Evolutionary conservation across 176 grass and related monocot genomes (phyloP), one percentile per base, ranked within the genome.

Genomic region (Avena insularis): DNA sequence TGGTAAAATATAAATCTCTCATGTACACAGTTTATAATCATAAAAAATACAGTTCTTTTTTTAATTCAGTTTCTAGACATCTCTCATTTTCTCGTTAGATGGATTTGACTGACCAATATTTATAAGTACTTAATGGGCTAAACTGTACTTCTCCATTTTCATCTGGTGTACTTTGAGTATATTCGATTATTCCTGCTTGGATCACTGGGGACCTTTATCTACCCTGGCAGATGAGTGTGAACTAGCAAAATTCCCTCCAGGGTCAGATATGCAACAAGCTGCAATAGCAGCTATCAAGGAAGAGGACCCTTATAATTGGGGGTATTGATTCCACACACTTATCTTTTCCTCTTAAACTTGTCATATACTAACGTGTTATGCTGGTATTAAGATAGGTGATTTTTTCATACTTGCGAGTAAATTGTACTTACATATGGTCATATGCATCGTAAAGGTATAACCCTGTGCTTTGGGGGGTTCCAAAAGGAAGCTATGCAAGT

Each of bases 401-500:
- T 65, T 74, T 48, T 67, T 47, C 14, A 14, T 65, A 65, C 35
- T 47, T 53, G 4, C 19, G 5, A 65, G 21, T n/a, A 75, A 69
- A 75, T 50, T 72, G 54, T 83, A 59, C 65, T 80, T 55, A 87
- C 57, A 56, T 58, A 65, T 80, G 66, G 16, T 84, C 23, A 89
- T 84, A 68, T 87, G 60, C 35, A 92, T 51, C 87, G 76, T 81
- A 50, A 90, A 98, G 96, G 78, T 98, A 98, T 88, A 88, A 98
- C 79, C 96, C 93, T 82, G 91, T 95, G 64, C 71, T 93, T 55
- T 98, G 91, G 89, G 95, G 96, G 49, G 93, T 94, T 88, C 93
- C 95, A 12, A 98, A 98, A 89, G 96, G 96, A 92, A 95, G 96
- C 91, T 98, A 98, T 88, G 87, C 93, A 86, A 93, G 58, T 79